Base-by-base conservation (phyloP, 1,284 basidiomycete genomes). In the Prillingera fragicola region DNA sequence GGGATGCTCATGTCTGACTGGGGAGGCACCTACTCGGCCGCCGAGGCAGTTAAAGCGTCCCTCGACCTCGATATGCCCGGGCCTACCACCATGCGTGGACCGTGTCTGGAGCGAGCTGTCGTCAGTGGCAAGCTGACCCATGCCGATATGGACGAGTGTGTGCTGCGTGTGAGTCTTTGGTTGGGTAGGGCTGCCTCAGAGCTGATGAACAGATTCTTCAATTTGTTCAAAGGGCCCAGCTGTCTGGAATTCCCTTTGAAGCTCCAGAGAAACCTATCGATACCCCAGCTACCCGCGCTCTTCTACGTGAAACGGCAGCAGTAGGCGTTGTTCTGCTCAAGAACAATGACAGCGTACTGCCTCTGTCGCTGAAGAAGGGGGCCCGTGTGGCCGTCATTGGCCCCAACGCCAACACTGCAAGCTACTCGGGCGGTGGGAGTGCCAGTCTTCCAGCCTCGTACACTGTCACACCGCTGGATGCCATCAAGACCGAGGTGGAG, bases 331-430 rank as follows among this genome's bases (percentile, higher is more conserved):
- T 88, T 23, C 74, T 87, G 8, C 72, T 87, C 43, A 85, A 85
- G 73, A 87, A 87, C 62, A 75, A 81, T 0, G 60, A 61, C n/a
- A 62, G 60, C 8, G 32, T 84, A 1, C 75, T 87, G 0, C 85
- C 85, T 5, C 71, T 87, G 9, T 71, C 74, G 12, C 27, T 26
- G 2, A 23, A 23, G 38, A 70, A 61, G 22, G 55, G 81, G 46
- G 81, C 79, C 68, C 83, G 80, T 63, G 73, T 87, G 34, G 84
- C 83, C 0, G 80, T 89, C 40, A 77, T 88, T 24, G 86, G 86
- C 4, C 79, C 80, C 1, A 87, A 86, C 57, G 84, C 84, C 17
- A 81, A 83, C 56, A 78, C 79, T 3, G 61, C 76, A 17, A 77
- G 83, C 7, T 73, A 83, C 8, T 82, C 81, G 14, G 86, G 86